Base-by-base conservation (phyloP, 176 grass and related monocot species). In the Musa troglodytarum region DNA sequence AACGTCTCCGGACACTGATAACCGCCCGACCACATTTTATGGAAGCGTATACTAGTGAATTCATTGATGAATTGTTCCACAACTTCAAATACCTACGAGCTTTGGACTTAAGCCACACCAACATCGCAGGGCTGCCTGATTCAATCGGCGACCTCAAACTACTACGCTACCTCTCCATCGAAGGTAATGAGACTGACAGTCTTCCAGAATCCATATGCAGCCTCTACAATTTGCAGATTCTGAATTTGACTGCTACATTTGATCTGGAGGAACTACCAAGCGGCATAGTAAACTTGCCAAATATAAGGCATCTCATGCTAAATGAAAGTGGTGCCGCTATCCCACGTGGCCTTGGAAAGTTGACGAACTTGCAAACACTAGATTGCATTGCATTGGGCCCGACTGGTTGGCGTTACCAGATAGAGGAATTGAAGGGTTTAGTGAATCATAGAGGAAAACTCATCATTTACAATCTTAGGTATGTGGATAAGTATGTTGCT, bases 91-190 rank as follows among this genome's bases (percentile, higher is more conserved):
- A 82, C 28, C 23, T 90, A n/a, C 64, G 84, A 72, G 74, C 80
- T 3, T 73, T 90, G 17, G 74, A 84, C 79, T 90, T 90, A 71
- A 81, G 59, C 16, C 16, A 34, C 28, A 71, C 25, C 50, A 2
- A 26, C 65, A 76, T 90, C 57, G 26, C 16, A 64, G 23, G 28
- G 20, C 75, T 90, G 50, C 84, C 84, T 21, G 70, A 84, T 50
- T 81, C 84, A 79, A 79, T 90, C 53, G 84, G 78, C 34, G 58
- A 79, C 61, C 62, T 84, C 11, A 90, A 87, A 64, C 58, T 81
- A 3, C 51, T 90, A 15, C 53, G 81, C 10, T 90, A 90, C 24
- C 84, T 90, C 26, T 63, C 79, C 22, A 55, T 90, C 59, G 62
- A 76, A 3, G 63, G 69, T 51, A 82, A 78, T 53, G 4, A 26